Percentiles rank a stretch among this genome's conserved stretches.
Evolutionary conservation across 768 basidiomycete genomes (phyloP).

Genomic region (Trametopsis cervina): DNA sequence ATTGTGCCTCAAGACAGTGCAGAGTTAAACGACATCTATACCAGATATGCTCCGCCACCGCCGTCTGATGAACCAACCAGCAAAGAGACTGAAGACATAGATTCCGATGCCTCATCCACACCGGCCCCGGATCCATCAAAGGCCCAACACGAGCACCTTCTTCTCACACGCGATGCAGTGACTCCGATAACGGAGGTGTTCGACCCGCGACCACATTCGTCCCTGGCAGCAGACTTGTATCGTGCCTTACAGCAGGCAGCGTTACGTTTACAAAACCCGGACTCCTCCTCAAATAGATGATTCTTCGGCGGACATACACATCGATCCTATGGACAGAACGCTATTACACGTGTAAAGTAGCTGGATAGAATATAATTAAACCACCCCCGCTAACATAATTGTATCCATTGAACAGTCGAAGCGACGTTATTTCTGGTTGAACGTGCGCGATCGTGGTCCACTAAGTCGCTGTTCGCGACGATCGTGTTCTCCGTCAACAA

Average conservation of each 20-base stretch:
- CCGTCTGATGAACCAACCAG: constrained; percentile 1
- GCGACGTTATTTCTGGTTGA: too few relatives aligned
- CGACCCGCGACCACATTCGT: constrained; percentile 34
- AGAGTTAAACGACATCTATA: constrained; percentile 54
- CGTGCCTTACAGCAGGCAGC: constrained; percentile 59
- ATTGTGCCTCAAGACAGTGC: constrained; percentile 51
- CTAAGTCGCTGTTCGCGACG: too few relatives aligned
- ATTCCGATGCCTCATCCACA: constrained; percentile 11
- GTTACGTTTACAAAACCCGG: constrained; percentile 21
- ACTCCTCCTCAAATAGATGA: background rate
- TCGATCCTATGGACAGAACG: too few relatives aligned
- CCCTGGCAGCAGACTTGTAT: constrained; percentile 40
- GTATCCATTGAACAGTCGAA: too few relatives aligned
- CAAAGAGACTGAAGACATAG: constrained; percentile 9
- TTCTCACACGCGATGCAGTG: constrained; percentile 48
- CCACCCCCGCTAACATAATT: too few relatives aligned
- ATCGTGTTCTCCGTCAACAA: too few relatives aligned
- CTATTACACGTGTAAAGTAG: too few relatives aligned
- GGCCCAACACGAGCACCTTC: constrained; percentile 21
- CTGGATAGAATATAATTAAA: too few relatives aligned
- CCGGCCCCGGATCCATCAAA: constrained; percentile 1
- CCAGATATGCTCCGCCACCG: constrained; percentile 17
- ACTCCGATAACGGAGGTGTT: constrained; percentile 43
- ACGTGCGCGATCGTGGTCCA: too few relatives aligned
- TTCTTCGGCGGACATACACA: too few relatives aligned